Base-by-base conservation (phyloP, 1,284 basidiomycete species). In the Xerocomus amazonicus region DNA sequence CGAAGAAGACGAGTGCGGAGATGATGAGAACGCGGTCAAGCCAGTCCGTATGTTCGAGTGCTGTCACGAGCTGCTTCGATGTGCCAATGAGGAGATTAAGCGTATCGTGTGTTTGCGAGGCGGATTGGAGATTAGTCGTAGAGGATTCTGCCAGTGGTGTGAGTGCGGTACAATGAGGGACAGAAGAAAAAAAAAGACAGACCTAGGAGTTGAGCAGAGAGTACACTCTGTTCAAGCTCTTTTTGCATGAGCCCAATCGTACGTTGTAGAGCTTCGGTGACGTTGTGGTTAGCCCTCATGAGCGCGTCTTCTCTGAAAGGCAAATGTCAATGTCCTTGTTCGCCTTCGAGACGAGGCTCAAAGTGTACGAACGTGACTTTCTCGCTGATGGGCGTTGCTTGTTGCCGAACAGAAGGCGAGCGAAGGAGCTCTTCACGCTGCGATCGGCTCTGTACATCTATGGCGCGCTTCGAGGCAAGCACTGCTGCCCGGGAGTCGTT, bases 31-130 rank as follows among this genome's bases (percentile, higher is more conserved):
- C 67, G 7, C 92, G 86, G 72, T 97, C 93, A n/a, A 94, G 74
- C 82, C 90, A 87, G 73, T 97, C 92, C 6, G 92, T 83, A 53
- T 86, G 84, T 69, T 95, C 88, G 39, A 97, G 83, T 0, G 86
- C 83, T 14, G 85, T 88, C 56, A 97, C 84, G 52, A 97, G 80
- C 34, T 86, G 78, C 60, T 88, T 86, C 1, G 92, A 94, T 26
- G 88, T 83, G 44, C 76, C 73, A 64, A 97, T 81, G 48, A 97
- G 70, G 45, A 77, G 76, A 33, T 78, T 79, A 56, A 97, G 84
- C 12, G 77, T 77, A 61, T 92, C 87, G 62, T 97, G 92, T n/a
- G 85, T 81, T 9, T 78, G 70, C 0, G 87, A 87, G 0, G 93
- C 85, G 3, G 86, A 79, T 9, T 76, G 76, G 7, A 97, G 76